These are phyloP conservation scores for Tetraselmis chui DNA, from an alignment of 139 green algal species.

Conservation along the genomic window DNA sequence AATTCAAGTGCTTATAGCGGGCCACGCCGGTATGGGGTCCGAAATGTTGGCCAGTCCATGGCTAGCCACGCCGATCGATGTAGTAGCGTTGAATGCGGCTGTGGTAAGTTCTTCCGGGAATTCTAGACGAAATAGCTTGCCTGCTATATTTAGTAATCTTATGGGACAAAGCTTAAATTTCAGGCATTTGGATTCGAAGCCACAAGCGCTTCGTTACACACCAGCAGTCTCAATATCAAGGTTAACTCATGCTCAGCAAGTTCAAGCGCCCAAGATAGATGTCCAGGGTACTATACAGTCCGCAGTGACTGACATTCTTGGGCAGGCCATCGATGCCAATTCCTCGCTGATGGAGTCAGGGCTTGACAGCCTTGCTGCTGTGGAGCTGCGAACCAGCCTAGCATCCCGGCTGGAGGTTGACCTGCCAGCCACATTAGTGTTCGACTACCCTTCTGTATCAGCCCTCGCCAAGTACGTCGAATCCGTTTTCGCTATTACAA, in stretches of 20 bases:
- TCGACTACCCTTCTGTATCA: background rate
- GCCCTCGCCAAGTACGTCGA: background rate
- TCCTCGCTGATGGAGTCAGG: constrained; percentile 62
- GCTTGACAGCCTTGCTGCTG: constrained; percentile 62
- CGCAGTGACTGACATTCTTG: constrained; percentile 16
- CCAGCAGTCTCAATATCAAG: too few species aligned
- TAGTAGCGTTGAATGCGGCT: background rate
- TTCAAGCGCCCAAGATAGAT: too few species aligned
- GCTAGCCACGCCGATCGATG: background rate
- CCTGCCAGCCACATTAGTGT: background rate
- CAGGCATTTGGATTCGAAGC: background rate
- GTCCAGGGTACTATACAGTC: background rate
- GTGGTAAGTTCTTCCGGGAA: background rate
- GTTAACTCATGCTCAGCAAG: too few species aligned
- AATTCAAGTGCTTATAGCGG: background rate
- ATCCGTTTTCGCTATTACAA: background rate
- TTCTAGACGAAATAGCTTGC: background rate
- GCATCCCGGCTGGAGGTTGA: background rate
- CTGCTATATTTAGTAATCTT: background rate
- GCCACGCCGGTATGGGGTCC: background rate
- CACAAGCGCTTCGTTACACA: too few species aligned
- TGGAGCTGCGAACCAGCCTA: constrained; percentile 12
- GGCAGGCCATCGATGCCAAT: constrained; percentile 16
- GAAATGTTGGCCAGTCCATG: background rate
- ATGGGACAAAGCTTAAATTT: background rate